These are phyloP conservation scores for Penicillium sp. DNA, from an alignment of 2,329 filamentous ascomycete species.

Conservation along the genomic window DNA sequence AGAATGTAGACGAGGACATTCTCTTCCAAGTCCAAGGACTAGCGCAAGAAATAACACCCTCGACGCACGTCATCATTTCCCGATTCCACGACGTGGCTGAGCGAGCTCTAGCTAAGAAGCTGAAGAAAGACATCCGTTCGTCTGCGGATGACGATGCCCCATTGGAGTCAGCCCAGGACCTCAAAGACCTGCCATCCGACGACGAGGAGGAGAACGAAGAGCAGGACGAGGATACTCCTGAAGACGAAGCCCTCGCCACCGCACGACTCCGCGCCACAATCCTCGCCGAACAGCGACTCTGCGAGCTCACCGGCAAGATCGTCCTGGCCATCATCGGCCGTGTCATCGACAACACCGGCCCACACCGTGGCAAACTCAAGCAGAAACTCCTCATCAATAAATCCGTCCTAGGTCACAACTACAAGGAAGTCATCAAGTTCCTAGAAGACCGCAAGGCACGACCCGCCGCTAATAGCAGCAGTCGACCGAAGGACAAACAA, in stretches of 20 bases:
- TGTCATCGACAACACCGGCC: conserved; percentile 64
- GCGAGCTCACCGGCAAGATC: conserved; percentile 78
- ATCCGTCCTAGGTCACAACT: conserved; percentile 74
- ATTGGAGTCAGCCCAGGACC: conserved; percentile 59
- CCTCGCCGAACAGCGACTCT: conserved; percentile 78
- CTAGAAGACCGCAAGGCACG: conserved; percentile 63
- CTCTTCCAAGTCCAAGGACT: conserved; percentile 57
- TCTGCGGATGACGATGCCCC: conserved; percentile 67
- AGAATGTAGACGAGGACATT: conserved; percentile 43
- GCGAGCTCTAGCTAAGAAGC: conserved; percentile 69
- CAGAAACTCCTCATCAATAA: conserved; percentile 75
- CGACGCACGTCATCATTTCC: conserved; percentile 63
- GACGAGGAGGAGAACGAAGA: conserved; percentile 43
- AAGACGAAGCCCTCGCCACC: conserved; percentile 29
- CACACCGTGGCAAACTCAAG: conserved; percentile 60
- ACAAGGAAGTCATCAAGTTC: conserved; percentile 76
- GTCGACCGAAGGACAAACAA: conserved; percentile 35
- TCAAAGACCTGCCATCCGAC: conserved; percentile 54
- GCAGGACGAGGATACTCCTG: conserved; percentile 45
- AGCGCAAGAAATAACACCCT: conserved; percentile 64
- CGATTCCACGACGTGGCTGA: conserved; percentile 76
- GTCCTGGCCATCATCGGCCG: conserved; percentile 74
- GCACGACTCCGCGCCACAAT: conserved; percentile 63
- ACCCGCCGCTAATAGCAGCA: conserved; percentile 14
- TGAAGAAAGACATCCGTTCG: conserved; percentile 35